These are phyloP conservation scores for Umbelopsis vinacea DNA, from an alignment of 192 early-diverging fungal genomes.

Conservation along the genomic window DNA sequence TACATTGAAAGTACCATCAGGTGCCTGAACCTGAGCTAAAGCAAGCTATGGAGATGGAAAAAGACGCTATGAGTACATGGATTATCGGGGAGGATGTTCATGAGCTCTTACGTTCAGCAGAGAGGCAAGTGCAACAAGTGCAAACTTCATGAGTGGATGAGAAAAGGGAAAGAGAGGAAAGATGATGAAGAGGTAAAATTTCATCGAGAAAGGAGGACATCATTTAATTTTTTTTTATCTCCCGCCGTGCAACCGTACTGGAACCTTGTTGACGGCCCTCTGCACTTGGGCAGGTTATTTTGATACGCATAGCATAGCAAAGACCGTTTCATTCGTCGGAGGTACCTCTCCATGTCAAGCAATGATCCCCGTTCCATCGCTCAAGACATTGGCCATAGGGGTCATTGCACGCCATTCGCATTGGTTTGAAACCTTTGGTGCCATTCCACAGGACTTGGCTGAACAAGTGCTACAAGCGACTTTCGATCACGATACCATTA, in stretches of 20 bases:
- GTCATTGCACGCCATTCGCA: not conserved
- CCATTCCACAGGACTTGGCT: not conserved
- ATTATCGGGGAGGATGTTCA: not conserved
- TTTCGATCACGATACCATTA: not conserved
- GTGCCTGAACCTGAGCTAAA: not conserved
- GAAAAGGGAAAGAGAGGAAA: not conserved
- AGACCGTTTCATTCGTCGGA: too few species aligned
- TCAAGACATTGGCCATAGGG: not conserved
- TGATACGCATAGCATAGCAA: too few species aligned
- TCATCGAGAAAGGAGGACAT: too few species aligned
- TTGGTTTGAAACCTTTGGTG: not conserved
- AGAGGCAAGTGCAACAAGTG: not conserved
- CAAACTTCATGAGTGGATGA: not conserved
- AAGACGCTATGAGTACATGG: not conserved
- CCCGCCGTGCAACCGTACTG: too few species aligned
- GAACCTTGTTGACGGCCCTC: too few species aligned
- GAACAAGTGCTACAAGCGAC: not conserved
- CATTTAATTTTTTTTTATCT: too few species aligned
- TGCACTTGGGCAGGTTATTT: too few species aligned
- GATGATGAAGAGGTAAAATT: not conserved
- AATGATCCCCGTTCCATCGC: not conserved
- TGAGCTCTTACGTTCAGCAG: not conserved
- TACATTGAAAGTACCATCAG: slow-evolving; percentile 10
- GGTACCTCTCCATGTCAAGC: not conserved
- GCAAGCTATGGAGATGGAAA: not conserved